These are phyloP conservation scores for Silybum marianum DNA, from an alignment of 129 eudicot genomes.

Conservation along the genomic window DNA sequence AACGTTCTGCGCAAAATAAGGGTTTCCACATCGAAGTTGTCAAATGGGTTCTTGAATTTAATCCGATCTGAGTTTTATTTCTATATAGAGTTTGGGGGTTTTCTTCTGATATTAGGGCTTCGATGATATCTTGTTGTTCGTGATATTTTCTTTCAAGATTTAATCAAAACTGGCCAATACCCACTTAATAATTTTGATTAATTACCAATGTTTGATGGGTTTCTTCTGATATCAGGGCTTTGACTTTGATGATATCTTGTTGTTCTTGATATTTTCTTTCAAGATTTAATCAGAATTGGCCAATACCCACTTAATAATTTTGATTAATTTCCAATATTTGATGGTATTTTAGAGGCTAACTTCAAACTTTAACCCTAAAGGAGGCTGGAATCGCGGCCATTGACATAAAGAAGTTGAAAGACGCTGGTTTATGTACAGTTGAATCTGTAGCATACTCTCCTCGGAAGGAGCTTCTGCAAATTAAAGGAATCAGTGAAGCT, in stretches of 20 bases:
- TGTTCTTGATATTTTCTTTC: constrained; percentile 10
- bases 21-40: constrained; percentile 15
- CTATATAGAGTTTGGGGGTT: constrained; percentile 2
- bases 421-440: constrained; percentile 95
- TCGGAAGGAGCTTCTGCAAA: constrained; percentile 88
- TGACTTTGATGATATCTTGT: background rate
- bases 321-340: background rate
- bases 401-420: constrained; percentile 92
- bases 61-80: background rate
- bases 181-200: no score
- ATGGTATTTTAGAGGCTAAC: constrained; percentile 18
- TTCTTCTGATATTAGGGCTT: constrained; percentile 1
- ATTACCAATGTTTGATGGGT: background rate
- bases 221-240: constrained; percentile 14
- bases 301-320: background rate
- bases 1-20: background rate
- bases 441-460: constrained; percentile 96
- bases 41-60: constrained; percentile 21
- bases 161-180: background rate
- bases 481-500: constrained; percentile 97
- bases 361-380: constrained; percentile 36
- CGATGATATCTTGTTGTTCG: background rate
- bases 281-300: constrained; percentile 8
- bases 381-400: constrained; percentile 86
- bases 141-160: constrained; percentile 22